phyloP scores from a whole-genome alignment of 2,329 filamentous ascomycete genomes.

The Exophiala sideris region DNA sequence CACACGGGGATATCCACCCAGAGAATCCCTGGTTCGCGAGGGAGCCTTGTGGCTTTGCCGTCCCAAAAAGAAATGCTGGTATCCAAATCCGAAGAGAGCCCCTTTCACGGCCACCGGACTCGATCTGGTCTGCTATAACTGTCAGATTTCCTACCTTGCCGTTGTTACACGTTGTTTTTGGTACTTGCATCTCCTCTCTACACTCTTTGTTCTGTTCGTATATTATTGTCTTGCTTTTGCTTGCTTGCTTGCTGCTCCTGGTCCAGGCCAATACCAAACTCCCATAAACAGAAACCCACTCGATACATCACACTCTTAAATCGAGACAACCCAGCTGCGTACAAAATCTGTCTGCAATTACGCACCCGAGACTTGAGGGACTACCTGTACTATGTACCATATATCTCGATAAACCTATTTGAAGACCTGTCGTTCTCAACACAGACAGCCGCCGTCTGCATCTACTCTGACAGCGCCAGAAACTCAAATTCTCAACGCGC shows the following conservation, averaged over 20 bases:
- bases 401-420: conserved; percentile 2
- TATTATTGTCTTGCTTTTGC: conserved; percentile 15
- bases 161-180: conserved; percentile 10
- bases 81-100: conserved; percentile 10
- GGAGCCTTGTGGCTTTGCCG: conserved; percentile 21
- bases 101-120: neutral
- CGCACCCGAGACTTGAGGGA: conserved; percentile 22
- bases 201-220: conserved; percentile 16
- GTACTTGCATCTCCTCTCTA: conserved; percentile 10
- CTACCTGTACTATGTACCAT: conserved; percentile 21
- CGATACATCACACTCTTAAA: conserved; percentile 17
- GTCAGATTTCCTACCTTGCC: conserved; percentile 13
- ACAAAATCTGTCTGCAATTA: conserved; percentile 23
- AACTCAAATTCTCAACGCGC: conserved; percentile 25
- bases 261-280: conserved; percentile 15
- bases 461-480: conserved; percentile 18
- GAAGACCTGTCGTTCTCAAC: conserved; percentile 14
- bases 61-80: conserved; percentile 18
- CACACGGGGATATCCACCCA: conserved; percentile 6
- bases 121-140: conserved; percentile 10
- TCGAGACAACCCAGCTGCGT: conserved; percentile 16
- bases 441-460: conserved; percentile 11
- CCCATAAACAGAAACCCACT: conserved; percentile 6
- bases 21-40: neutral
- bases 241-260: conserved; percentile 10